Evolutionary conservation across 352 stramenopile genomes (phyloP).

Genomic region (Peronosclerospora sorghi): DNA sequence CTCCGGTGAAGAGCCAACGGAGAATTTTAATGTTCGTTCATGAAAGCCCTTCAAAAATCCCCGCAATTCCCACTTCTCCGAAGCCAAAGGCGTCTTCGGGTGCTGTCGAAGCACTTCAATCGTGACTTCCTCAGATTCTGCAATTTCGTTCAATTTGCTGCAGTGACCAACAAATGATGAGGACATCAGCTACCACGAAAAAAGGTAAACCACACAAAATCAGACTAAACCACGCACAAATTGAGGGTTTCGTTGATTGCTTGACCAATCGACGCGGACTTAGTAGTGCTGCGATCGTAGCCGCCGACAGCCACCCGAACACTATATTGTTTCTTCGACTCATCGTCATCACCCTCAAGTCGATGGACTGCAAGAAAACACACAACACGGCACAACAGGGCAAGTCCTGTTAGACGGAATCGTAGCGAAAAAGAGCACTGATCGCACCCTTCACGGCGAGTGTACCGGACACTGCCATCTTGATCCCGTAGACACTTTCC

Average conservation of each 20-base stretch:
- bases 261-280: slow-evolving; percentile 9
- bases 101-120: slow-evolving; percentile 37
- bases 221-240: slow-evolving; percentile 17
- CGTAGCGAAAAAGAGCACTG: not conserved
- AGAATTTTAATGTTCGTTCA: slow-evolving; percentile 22
- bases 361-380: slow-evolving; percentile 19
- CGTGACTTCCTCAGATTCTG: slow-evolving; percentile 20
- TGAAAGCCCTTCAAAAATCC: slow-evolving; percentile 24
- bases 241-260: slow-evolving; percentile 31
- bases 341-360: slow-evolving; percentile 6
- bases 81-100: slow-evolving; percentile 31
- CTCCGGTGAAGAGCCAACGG: slow-evolving; percentile 11
- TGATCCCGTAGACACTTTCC: slow-evolving; percentile 4
- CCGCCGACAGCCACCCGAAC: slow-evolving; percentile 17
- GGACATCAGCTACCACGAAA: not conserved
- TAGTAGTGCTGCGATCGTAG: slow-evolving; percentile 14
- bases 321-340: slow-evolving; percentile 8
- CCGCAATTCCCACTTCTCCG: slow-evolving; percentile 12
- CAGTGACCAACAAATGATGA: slow-evolving; percentile 1
- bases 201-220: not conserved
- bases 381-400: not conserved
- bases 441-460: slow-evolving; percentile 28
- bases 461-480: slow-evolving; percentile 36
- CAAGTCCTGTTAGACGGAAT: not conserved
- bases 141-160: slow-evolving; percentile 26